Base-by-base conservation (phyloP, 106 monocot species). In the Acanthochlamys bracteata region DNA sequence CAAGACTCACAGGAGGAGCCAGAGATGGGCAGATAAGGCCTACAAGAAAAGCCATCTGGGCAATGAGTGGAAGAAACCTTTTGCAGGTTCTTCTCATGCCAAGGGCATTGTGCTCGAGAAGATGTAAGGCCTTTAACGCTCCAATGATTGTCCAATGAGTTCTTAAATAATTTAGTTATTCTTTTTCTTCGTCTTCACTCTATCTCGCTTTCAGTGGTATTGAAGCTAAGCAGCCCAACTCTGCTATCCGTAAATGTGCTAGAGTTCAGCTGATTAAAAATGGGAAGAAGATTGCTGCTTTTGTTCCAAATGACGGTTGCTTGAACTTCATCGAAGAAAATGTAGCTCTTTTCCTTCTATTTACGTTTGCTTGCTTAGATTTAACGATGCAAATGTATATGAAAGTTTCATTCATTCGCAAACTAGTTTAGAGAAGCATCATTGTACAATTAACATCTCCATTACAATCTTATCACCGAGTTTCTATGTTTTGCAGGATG, bases 1-100 rank as follows among this genome's bases (percentile, higher is more conserved):
- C 42, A 93, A 89, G 67, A 93, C 78, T 42, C 93, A 89, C 63
- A 77, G 87, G 57, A 83, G 87, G 49, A 74, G 52, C 11, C 83
- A 88, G 66, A 74, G 77, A 23, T 88, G 87, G 87, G 87, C 87
- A 0, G 87, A 88, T 65, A 88, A 88, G 60, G 41, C 87, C 11
- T 88, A 88, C 75, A 88, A 88, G 80, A 88, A 88, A 45, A 83
- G 87, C 58, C 83, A 88, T 74, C 77, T 88, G 15, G 87, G 87
- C 20, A 88, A 88, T 12, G 87, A 88, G 65, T 88, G 88, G 88
- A 88, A 88, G 80, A 88, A 88, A 42, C 88, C 88, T 2, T 88
- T 84, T 52, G 83, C 83, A 1, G 88, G 88, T 49, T 88, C 88
- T 11, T 88, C 88, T 20, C 88, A 88, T 65, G 88, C 88, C 39